Evolutionary conservation across 208 protist species (phyloP), one percentile per base, ranked within the genome.

Genomic region (Trypanosoma vivax): DNA sequence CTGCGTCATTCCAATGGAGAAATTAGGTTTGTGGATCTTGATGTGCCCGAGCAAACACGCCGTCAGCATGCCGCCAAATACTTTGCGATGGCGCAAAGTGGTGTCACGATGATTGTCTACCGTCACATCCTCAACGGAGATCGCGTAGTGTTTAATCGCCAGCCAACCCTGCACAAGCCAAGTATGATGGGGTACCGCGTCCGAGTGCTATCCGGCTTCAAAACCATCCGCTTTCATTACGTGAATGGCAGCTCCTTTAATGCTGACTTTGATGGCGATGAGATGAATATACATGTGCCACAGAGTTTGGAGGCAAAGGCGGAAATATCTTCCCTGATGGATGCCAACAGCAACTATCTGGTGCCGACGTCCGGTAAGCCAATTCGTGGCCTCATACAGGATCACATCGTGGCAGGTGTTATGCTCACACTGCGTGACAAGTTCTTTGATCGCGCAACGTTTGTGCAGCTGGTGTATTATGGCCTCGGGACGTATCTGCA

Each of bases 201-300:
- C 16, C 86, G 90, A 55, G 92, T 99, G 11, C 78, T 98, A 2
- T 86, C 82, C n/a, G 90, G 79, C 5, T 88, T 97, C 66, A 86
- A 92, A 66, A 98, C 96, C 34, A 76, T 99, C 40, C 91, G 98
- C 51, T 97, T 99, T 67, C 99, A 99, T 79, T 99, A 99, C 80
- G 94, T 98, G 33, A 99, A 99, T 81, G 99, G 99, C 76, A 99
- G 97, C 64, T 97, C 96, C n/a, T 99, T 99, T 84, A 99, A 99
- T 75, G 99, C 99, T 10, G 99, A 99, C 86, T 99, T 99, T 75
- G 99, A 99, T 86, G 99, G 99, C 25, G 99, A 99, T 82, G 99
- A 99, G 76, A 99, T 99, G 94, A 99, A 99, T 87, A 65, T 99
- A 25, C 98, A 99, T 74, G 89, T 99, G 5, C 97, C 97, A 48